phyloP scores from a whole-genome alignment of 495 filamentous ascomycete genomes.

The Glonium stellatum region DNA sequence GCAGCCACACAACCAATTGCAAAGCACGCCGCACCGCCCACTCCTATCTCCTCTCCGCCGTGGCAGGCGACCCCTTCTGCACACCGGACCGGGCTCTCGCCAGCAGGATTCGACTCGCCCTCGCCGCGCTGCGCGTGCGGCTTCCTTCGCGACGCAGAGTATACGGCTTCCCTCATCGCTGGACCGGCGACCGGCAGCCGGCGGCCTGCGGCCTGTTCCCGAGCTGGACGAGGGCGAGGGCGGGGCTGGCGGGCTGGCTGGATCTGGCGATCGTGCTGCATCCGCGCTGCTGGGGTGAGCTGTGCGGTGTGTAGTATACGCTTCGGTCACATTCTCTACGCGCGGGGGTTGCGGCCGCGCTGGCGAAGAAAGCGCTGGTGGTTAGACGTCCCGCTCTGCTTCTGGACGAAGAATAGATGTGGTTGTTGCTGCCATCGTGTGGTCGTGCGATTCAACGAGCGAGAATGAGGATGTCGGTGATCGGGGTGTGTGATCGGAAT shows the following conservation, averaged over 20 bases:
- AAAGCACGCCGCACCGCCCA: too few species aligned
- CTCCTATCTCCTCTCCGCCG: too few species aligned
- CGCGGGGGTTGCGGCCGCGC: conserved; percentile 10
- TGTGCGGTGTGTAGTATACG: too few species aligned
- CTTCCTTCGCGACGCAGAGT: conserved; percentile 13
- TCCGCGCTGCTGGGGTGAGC: conserved; percentile 21
- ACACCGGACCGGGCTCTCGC: conserved; percentile 12
- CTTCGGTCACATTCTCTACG: conserved; percentile 20
- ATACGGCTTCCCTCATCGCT: conserved; percentile 13
- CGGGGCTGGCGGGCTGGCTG: conserved; percentile 17
- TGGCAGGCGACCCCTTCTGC: conserved; percentile 14
- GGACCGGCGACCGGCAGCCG: conserved; percentile 15
- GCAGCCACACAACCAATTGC: too few species aligned
- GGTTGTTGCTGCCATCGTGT: conserved; percentile 11
- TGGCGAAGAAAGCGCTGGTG: conserved; percentile 20
- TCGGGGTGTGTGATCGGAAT: conserved; percentile 15
- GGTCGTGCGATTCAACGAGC: conserved; percentile 16
- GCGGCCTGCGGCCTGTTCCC: too few species aligned
- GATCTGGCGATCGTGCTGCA: conserved; percentile 10
- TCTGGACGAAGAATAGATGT: conserved; percentile 12
- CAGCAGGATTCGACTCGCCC: conserved; percentile 2
- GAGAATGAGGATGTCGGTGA: conserved; percentile 6
- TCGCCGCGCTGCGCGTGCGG: conserved; percentile 15
- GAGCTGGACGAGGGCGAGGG: conserved; percentile 12
- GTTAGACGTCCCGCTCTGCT: conserved; percentile 11